These are phyloP conservation scores for Domatiomyces catenatus DNA, from an alignment of 2,329 filamentous ascomycete species.

Conservation along the genomic window DNA sequence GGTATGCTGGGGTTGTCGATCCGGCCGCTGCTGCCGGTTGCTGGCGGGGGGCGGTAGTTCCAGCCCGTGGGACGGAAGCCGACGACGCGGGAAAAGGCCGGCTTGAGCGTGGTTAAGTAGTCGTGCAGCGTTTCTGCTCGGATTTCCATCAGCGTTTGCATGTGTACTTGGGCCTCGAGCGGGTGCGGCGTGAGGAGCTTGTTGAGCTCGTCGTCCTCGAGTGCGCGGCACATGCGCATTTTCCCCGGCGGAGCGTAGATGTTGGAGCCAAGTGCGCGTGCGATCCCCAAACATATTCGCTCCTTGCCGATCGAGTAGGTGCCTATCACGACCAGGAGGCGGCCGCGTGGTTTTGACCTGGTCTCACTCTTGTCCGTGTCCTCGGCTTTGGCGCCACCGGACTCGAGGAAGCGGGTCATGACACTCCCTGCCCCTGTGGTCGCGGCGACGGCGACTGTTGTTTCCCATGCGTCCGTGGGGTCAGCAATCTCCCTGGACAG, in stretches of 20 bases:
- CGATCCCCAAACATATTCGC: constrained; percentile 84
- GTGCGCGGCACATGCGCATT: constrained; percentile 64
- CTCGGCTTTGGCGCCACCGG: constrained; percentile 21
- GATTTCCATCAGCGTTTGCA: constrained; percentile 93
- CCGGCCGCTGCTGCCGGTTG: constrained; percentile 36
- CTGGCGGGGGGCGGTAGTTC: constrained; percentile 61
- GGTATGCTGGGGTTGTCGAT: constrained; percentile 48
- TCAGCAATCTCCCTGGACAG: constrained; percentile 52
- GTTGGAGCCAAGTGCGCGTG: constrained; percentile 67
- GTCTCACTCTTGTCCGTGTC: constrained; percentile 23
- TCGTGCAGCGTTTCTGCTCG: constrained; percentile 77
- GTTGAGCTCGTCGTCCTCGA: constrained; percentile 71
- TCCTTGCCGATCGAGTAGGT: constrained; percentile 98
- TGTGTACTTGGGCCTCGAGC: constrained; percentile 80
- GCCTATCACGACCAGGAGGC: constrained; percentile 79
- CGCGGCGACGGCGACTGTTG: constrained; percentile 39
- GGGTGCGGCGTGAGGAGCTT: constrained; percentile 66
- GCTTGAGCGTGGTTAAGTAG: constrained; percentile 65
- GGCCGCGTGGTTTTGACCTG: constrained; percentile 34
- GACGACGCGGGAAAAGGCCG: constrained; percentile 63
- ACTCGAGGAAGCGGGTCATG: constrained; percentile 49
- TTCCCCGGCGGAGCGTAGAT: constrained; percentile 79
- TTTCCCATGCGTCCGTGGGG: constrained; percentile 40
- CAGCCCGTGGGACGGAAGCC: constrained; percentile 88
- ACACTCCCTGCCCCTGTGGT: constrained; percentile 35